These are phyloP conservation scores for Rubia yunnanensis DNA, from an alignment of 257 asterid genomes.

Conservation along the genomic window DNA sequence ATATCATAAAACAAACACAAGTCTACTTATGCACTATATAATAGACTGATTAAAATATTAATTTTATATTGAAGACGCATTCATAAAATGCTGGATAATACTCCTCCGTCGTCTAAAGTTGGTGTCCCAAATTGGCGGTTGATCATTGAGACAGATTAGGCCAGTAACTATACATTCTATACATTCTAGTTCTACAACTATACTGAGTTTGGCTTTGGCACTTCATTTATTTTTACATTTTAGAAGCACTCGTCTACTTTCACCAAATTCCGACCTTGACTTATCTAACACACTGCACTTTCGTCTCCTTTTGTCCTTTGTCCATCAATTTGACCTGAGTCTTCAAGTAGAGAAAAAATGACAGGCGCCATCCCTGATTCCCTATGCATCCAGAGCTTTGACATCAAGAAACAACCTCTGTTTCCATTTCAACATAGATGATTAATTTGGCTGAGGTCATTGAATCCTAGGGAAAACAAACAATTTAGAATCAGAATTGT, in stretches of 20 bases:
- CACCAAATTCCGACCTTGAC: not conserved
- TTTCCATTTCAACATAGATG: not conserved
- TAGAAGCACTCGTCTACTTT: constrained; percentile 1
- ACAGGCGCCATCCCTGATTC: not conserved
- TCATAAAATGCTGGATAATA: too few relatives aligned
- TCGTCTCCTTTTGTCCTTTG: not conserved
- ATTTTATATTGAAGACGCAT: too few relatives aligned
- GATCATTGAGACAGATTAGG: too few relatives aligned
- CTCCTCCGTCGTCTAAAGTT: too few relatives aligned
- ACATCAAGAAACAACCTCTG: not conserved
- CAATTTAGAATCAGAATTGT: not conserved
- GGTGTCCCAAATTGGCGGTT: too few relatives aligned
- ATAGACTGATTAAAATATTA: too few relatives aligned
- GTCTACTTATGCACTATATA: too few relatives aligned
- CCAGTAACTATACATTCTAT: too few relatives aligned
- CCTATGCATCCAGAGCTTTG: not conserved
- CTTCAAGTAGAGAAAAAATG: not conserved
- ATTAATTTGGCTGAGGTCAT: not conserved
- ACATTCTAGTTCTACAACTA: not conserved
- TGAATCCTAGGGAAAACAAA: not conserved
- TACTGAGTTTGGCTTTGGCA: not conserved
- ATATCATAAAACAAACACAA: too few relatives aligned
- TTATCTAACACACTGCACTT: not conserved
- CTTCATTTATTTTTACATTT: not conserved
- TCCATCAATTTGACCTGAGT: not conserved